Percentiles rank a stretch among this genome's conserved stretches.
phyloP scores from a whole-genome alignment of 2,329 filamentous ascomycete genomes.

The Fusarium phyllophilum region DNA sequence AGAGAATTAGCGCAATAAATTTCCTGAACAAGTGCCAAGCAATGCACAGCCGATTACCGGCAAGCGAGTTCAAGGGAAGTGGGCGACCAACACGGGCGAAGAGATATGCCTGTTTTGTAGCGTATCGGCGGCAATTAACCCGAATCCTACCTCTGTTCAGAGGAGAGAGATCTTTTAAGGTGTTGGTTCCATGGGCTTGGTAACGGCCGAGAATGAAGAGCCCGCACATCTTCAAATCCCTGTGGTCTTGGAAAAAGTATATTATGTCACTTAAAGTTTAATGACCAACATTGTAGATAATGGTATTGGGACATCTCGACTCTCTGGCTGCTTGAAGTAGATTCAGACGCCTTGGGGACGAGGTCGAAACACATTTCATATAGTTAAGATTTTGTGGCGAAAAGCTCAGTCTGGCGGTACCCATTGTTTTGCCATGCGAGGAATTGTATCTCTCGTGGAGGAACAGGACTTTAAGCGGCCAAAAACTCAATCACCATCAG shows the following conservation, averaged over 20 bases:
- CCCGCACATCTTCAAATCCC: neutral
- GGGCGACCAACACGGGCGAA: neutral
- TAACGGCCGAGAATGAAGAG: neutral
- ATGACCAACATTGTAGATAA: accelerated
- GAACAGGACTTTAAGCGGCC: too few species aligned
- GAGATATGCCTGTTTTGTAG: neutral
- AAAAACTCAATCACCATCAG: neutral
- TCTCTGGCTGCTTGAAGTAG: too few species aligned
- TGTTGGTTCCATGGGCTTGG: neutral
- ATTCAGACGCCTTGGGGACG: too few species aligned
- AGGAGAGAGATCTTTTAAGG: neutral
- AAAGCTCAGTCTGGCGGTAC: neutral
- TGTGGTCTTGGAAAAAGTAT: too few species aligned
- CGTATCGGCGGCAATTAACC: neutral
- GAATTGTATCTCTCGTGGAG: neutral
- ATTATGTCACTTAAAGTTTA: neutral
- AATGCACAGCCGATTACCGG: neutral
- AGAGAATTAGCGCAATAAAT: neutral
- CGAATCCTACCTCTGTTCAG: neutral
- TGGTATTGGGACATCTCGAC: neutral
- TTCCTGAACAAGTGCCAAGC: neutral
- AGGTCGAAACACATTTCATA: too few species aligned
- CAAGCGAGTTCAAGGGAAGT: neutral
- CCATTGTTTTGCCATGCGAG: too few species aligned
- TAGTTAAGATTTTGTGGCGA: neutral